These are phyloP conservation scores for Apiosordaria backusii DNA, from an alignment of 495 filamentous ascomycete species.

Conservation along the genomic window DNA sequence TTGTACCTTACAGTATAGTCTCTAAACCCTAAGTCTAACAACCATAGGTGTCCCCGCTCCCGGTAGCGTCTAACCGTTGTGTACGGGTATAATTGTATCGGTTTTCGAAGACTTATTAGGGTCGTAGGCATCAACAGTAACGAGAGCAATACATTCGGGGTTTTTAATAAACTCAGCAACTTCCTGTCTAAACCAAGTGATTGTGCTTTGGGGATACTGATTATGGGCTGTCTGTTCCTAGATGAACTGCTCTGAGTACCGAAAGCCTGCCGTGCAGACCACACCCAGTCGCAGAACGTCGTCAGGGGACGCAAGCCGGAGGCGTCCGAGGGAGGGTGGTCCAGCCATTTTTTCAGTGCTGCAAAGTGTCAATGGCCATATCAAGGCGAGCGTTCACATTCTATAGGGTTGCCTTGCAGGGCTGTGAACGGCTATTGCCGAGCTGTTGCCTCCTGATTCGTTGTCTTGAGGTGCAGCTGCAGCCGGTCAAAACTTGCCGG, in stretches of 20 bases:
- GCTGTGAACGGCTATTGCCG: not conserved
- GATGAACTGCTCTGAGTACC: constrained; percentile 1
- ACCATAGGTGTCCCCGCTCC: not conserved
- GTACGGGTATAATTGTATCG: not conserved
- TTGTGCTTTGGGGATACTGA: not conserved
- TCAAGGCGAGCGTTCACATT: not conserved
- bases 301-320: not conserved
- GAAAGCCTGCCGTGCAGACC: not conserved
- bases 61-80: not conserved
- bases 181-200: not conserved
- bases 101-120: not conserved
- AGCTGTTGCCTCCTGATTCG: not conserved
- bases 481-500: not conserved
- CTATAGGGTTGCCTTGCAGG: not conserved
- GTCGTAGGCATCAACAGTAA: not conserved
- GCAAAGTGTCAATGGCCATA: not conserved
- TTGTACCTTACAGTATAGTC: no score
- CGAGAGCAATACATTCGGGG: not conserved
- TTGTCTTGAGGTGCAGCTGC: not conserved
- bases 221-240: constrained; percentile 1
- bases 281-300: not conserved
- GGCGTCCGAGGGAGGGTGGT: not conserved
- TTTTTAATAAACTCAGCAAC: not conserved
- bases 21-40: not conserved
- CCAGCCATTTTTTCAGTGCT: not conserved